Evolutionary conservation across 371 early-diverging fungal species (phyloP), one percentile per base, ranked within the genome.

Genomic region (Parasitella parasitica): DNA sequence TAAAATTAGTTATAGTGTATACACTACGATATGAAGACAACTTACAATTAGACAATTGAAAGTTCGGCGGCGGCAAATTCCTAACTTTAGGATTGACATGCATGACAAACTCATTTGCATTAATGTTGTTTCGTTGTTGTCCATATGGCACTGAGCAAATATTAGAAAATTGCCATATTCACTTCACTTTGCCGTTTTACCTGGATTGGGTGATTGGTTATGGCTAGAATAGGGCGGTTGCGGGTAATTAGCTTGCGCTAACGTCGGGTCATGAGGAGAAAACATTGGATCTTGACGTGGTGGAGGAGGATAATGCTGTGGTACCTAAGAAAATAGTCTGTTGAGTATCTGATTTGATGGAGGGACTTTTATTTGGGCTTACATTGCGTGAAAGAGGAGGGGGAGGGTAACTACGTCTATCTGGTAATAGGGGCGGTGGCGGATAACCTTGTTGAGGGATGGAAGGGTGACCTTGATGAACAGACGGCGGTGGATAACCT

Each of bases 41-140:
- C 38, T 76, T 80, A 71, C 89, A 91, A 66, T 88, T 87, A 11
- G 91, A 91, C 15, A 89, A 75, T 49, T 82, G 72, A 52, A 89
- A 84, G 41, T 80, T 60, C 24, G 76, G 68, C 27, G 70, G 70
- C n/a, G 72, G 70, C 16, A 54, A 36, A 36, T 64, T 60, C 48
- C 63, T 46, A 18, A 30, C 30, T 24, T 55, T 59, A 16, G 68
- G 68, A 7, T 37, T n/a, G 1, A 76, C 76, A 48, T 76, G 76
- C 69, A 74, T 71, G 1, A 68, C 52, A 51, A 66, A 68, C 3
- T 66, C 38, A 38, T 39, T 51, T 18, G 56, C 61, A 28, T 52
- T 27, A 11, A 34, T 35, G 12, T 46, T 24, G 22, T 55, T 39
- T 56, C 58, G 66, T 20, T 34, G 61, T 9, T 61, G 66, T 28